Base-by-base conservation (phyloP, 441 rosid genomes). In the Erysimum cheiri region DNA sequence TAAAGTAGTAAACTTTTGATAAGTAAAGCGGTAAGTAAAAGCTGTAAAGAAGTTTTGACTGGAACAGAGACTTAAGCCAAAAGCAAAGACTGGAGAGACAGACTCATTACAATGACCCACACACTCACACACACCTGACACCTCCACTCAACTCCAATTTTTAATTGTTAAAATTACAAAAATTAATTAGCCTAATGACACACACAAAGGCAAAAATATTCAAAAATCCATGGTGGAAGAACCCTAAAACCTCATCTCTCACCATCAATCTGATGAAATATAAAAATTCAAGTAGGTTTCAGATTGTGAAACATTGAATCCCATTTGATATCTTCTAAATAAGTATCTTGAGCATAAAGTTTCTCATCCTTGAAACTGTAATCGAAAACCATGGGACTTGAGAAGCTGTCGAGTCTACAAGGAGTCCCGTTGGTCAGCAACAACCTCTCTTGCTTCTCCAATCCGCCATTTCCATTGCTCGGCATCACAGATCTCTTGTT, bases 241-340 rank as follows among this genome's bases (percentile, higher is more conserved):
- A 80, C 64, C 77, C 64, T 60, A 82, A 86, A 87, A 88, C 70
- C 28, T 79, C 80, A 80, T 82, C 89, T 85, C 88, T 84, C 91
- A 80, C 89, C 91, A 80, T 78, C 58, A 72, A 32, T 60, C 60
- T 4, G 31, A 63, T 8, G 53, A 54, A 2, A 68, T 3, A 19
- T 1, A 19, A 19, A 19, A 19, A 19, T 49, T 87, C 80, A 90
- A 54, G 97, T 90, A 48, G 97, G 98, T 80, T 90, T 90, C 58
- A 93, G 77, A 76, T 93, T 84, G 82, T 86, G 91, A 60, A 93
- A 93, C 93, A 93, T 83, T 6, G 94, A 66, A 64, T 86, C 91
- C 97, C 97, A 93, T 84, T 87, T 87, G 83, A 87, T 83, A 37
- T 88, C 91, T 80, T 88, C 95, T 0, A 73, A 17, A 46, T 11